A percentile compares a stretch with the other conserved stretches of the same genome.
Evolutionary conservation across 2,329 filamentous ascomycete genomes (phyloP).

Genomic region (Colletotrichum godetiae): DNA sequence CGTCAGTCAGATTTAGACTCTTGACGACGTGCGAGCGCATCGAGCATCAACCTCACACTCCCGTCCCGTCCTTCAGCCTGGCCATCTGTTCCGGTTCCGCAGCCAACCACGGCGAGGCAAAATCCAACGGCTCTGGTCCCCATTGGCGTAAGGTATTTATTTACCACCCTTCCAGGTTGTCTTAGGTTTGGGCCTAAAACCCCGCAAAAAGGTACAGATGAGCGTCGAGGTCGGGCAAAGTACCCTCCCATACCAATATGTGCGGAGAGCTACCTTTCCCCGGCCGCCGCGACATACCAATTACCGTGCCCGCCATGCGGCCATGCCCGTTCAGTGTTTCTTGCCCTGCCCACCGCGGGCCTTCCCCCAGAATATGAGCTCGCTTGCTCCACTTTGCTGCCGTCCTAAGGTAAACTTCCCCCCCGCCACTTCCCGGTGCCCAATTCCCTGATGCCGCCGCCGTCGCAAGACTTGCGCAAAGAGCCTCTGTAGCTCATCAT

Average conservation of each 20-base stretch:
- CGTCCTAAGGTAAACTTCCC: constrained; percentile 1
- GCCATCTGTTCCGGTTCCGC: not conserved
- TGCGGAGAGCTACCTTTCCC: not conserved
- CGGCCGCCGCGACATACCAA: not conserved
- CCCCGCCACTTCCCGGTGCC: constrained; percentile 31
- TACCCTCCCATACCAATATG: not conserved
- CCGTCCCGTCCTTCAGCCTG: not conserved
- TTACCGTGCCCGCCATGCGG: not conserved
- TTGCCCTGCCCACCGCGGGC: constrained; percentile 3
- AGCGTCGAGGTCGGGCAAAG: not conserved
- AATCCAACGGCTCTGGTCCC: not conserved
- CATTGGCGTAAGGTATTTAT: not conserved
- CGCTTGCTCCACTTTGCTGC: not conserved
- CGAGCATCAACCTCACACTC: not conserved
- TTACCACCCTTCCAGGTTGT: not conserved
- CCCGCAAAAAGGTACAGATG: constrained; percentile 5
- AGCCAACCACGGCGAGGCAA: not conserved
- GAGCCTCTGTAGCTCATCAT: constrained; percentile 7
- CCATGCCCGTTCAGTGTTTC: constrained; percentile 1
- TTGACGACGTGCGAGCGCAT: not conserved
- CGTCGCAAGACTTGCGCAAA: constrained; percentile 10
- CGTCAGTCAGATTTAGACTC: not conserved
- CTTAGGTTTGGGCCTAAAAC: constrained; percentile 3
- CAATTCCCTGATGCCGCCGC: constrained; percentile 21
- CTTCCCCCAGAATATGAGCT: constrained; percentile 4